phyloP scores from a whole-genome alignment of 768 basidiomycete species.

The Pleurotus tuber-regium region DNA sequence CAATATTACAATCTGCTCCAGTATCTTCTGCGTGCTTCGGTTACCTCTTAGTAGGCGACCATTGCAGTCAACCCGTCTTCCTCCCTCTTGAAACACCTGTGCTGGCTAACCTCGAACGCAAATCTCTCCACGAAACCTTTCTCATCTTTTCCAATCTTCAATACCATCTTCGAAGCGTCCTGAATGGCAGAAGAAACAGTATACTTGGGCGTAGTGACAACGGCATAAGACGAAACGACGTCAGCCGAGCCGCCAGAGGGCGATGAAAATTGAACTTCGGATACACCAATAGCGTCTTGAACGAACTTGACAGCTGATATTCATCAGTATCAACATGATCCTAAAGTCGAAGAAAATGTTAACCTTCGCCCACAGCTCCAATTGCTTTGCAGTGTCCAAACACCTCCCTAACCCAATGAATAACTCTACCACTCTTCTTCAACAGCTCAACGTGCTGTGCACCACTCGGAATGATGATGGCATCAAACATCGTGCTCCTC shows the following conservation, averaged over 20 bases:
- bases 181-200: constrained; percentile 32
- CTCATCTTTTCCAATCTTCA: constrained; percentile 23
- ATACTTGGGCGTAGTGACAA: constrained; percentile 60
- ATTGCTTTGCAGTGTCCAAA: constrained; percentile 87
- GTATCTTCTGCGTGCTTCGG: too few relatives aligned
- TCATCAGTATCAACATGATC: background rate
- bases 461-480: constrained; percentile 76
- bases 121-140: constrained; percentile 59
- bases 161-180: constrained; percentile 42
- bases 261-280: constrained; percentile 40
- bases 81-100: constrained; percentile 65
- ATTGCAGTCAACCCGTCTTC: constrained; percentile 48
- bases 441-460: constrained; percentile 59
- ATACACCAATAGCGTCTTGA: constrained; percentile 41
- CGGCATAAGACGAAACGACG: constrained; percentile 56
- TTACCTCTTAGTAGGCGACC: constrained; percentile 40
- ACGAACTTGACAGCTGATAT: constrained; percentile 48
- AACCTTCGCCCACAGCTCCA: constrained; percentile 70
- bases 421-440: constrained; percentile 57
- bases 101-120: constrained; percentile 61
- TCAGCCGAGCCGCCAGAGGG: constrained; percentile 30
- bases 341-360: constrained; percentile 8
- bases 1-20: too few relatives aligned
- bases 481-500: constrained; percentile 83
- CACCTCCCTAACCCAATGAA: constrained; percentile 85